A percentile compares a stretch with the other conserved stretches of the same genome.
These are phyloP conservation scores for Lotus japonicus DNA, from an alignment of 306 rosid genomes.

Conservation along the genomic window DNA sequence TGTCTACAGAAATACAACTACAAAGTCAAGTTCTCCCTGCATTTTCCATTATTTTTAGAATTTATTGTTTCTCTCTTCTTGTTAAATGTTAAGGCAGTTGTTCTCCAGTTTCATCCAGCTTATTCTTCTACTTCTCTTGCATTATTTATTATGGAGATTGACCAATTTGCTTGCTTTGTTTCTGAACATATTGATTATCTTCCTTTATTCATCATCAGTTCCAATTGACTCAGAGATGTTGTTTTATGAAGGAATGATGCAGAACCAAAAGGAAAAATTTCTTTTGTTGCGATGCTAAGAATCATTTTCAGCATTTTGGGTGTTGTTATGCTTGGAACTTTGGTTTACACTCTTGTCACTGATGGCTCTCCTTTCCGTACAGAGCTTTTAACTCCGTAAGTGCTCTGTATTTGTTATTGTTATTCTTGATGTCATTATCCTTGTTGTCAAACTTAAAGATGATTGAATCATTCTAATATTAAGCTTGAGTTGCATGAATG, in stretches of 20 bases:
- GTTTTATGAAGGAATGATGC: conserved; percentile 33
- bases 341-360: conserved; percentile 59
- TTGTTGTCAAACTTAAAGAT: background rate
- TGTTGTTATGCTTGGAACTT: conserved; percentile 54
- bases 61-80: background rate
- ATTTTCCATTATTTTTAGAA: background rate
- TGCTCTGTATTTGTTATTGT: conserved; percentile 4
- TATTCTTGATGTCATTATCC: background rate
- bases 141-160: background rate
- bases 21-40: background rate
- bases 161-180: background rate
- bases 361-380: conserved; percentile 74
- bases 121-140: background rate
- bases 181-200: background rate
- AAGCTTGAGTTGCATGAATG: background rate
- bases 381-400: conserved; percentile 86
- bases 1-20: conserved; percentile 24
- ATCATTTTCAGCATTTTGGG: conserved; percentile 55
- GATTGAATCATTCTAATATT: conserved; percentile 4
- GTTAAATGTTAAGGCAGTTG: background rate
- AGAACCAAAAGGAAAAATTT: conserved; percentile 28
- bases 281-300: conserved; percentile 38
- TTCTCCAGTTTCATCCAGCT: background rate
- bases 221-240: no score
- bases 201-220: background rate